Conservation (phyloP, 305 asterid species). For the Stenogyne calaminthoides region DNA sequence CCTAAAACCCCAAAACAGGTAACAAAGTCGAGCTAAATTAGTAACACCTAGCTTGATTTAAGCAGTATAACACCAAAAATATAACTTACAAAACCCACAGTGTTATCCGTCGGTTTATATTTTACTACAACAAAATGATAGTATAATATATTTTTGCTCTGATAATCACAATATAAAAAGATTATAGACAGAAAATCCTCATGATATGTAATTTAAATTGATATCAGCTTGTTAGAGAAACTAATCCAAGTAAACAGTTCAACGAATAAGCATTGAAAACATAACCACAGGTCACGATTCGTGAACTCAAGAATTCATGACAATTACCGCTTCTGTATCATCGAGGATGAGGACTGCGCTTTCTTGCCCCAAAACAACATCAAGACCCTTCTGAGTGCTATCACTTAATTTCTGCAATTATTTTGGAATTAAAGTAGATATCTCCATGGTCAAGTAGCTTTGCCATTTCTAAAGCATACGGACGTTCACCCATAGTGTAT, state of each 20-base stretch:
- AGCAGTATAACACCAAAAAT: neutral
- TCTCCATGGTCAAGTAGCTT: constrained; percentile 72
- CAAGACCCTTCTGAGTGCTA: constrained; percentile 89
- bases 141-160: neutral
- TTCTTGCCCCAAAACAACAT: constrained; percentile 88
- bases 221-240: neutral
- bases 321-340: constrained; percentile 80
- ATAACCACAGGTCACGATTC: constrained; percentile 1
- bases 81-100: neutral
- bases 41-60: neutral
- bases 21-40: neutral
- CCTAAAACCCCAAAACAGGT: neutral
- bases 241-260: neutral
- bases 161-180: neutral
- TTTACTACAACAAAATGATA: neutral
- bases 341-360: constrained; percentile 88
- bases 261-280: neutral
- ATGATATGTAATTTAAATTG: neutral
- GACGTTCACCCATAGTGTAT: constrained; percentile 96
- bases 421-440: constrained; percentile 71
- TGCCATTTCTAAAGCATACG: constrained; percentile 94
- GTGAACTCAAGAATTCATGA: constrained; percentile 16
- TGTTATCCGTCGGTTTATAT: neutral
- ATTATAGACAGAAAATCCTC: neutral
- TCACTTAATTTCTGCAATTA: constrained; percentile 91